Percentiles rank a stretch among this genome's conserved stretches.
Evolutionary conservation across 2,329 filamentous ascomycete genomes (phyloP).

Genomic region (Trichoderma oligosporum): DNA sequence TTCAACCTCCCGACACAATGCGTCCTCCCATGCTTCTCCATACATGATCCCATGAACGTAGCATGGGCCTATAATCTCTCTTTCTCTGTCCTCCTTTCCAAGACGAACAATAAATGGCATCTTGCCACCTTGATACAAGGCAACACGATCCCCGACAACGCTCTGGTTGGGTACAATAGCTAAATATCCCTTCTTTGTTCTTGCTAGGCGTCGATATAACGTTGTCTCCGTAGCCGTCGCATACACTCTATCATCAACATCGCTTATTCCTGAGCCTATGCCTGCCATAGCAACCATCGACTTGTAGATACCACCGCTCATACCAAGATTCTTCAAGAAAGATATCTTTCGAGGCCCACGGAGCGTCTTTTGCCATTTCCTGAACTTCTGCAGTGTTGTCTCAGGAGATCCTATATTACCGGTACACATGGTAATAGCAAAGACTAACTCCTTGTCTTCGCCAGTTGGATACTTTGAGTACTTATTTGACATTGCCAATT

Average conservation of each 20-base stretch:
- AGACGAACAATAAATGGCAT: constrained; percentile 2
- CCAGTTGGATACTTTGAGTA: constrained; percentile 6
- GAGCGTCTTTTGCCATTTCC: constrained; percentile 5
- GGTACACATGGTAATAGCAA: constrained; percentile 13
- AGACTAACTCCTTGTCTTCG: constrained; percentile 13
- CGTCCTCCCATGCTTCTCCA: constrained; percentile 5
- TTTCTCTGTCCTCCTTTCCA: not conserved
- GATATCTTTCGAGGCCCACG: constrained; percentile 4
- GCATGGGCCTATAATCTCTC: not conserved
- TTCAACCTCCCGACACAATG: not conserved
- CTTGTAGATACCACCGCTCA: constrained; percentile 8
- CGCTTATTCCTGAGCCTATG: not conserved
- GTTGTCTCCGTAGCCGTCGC: constrained; percentile 7
- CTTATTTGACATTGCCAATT: not conserved
- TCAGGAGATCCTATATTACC: constrained; percentile 1
- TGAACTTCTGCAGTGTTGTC: not conserved
- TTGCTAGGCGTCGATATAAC: constrained; percentile 4
- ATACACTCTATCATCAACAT: constrained; percentile 7
- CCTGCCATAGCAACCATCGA: not conserved
- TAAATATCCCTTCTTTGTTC: constrained; percentile 15
- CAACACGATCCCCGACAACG: constrained; percentile 8
- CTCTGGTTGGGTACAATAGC: constrained; percentile 1
- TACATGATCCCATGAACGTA: constrained; percentile 14
- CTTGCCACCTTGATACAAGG: constrained; percentile 1
- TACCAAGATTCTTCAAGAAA: constrained; percentile 5